Conservation (phyloP, 2,329 filamentous ascomycete genomes). For the Didymella pomorum region DNA sequence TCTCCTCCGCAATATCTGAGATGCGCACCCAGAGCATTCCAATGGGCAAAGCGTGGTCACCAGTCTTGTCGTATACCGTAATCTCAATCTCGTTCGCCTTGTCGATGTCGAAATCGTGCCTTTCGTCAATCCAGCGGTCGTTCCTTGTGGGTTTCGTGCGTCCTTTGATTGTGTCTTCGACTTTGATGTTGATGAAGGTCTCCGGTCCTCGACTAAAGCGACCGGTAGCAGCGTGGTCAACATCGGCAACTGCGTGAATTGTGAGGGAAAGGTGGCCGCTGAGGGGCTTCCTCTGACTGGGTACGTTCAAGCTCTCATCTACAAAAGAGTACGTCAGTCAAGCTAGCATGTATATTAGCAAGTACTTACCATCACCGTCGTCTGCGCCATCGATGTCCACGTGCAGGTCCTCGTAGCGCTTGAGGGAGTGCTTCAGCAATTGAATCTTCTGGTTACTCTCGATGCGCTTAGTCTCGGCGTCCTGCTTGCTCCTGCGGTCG, state of each 20-base stretch:
- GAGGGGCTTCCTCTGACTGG: slow-evolving; percentile 94
- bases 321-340: slow-evolving; percentile 37
- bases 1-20: slow-evolving; percentile 96
- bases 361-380: slow-evolving; percentile 78
- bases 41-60: slow-evolving; percentile 87
- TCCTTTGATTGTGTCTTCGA: slow-evolving; percentile 91
- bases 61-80: slow-evolving; percentile 95
- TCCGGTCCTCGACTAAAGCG: slow-evolving; percentile 90
- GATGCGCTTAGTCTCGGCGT: slow-evolving; percentile 86
- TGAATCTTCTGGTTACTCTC: slow-evolving; percentile 99
- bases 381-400: slow-evolving; percentile 83
- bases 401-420: slow-evolving; percentile 96
- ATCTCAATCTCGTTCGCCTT: slow-evolving; percentile 99
- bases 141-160: slow-evolving; percentile 84
- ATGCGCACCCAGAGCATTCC: slow-evolving; percentile 96
- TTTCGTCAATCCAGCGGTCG: slow-evolving; percentile 91
- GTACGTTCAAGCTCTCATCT: slow-evolving; percentile 97
- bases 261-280: slow-evolving; percentile 88
- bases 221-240: slow-evolving; percentile 85
- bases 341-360: no score
- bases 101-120: slow-evolving; percentile 91
- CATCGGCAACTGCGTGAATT: slow-evolving; percentile 88
- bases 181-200: slow-evolving; percentile 95
- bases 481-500: slow-evolving; percentile 91
- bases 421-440: slow-evolving; percentile 91